Evolutionary conservation across 768 basidiomycete genomes (phyloP).

Genomic region (Hygrophorus russula): DNA sequence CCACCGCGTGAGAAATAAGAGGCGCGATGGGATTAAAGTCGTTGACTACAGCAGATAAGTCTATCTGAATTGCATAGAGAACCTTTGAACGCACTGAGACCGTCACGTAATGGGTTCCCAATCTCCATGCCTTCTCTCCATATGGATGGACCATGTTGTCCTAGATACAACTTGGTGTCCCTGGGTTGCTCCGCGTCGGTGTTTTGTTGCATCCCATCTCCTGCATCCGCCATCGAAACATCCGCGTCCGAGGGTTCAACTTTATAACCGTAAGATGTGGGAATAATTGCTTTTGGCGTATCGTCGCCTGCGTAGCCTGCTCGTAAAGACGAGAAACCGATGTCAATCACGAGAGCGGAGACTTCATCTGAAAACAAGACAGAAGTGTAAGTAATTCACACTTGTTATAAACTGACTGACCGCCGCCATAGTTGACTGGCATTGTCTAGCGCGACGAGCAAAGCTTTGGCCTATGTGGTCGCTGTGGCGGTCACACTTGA

Average conservation of each 20-base stretch:
- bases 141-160: slow-evolving; percentile 79
- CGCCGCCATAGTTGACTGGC: slow-evolving; percentile 78
- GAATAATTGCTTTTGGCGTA: slow-evolving; percentile 83
- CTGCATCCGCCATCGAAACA: slow-evolving; percentile 39
- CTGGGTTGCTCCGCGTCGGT: slow-evolving; percentile 21
- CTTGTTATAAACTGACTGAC: slow-evolving; percentile 26
- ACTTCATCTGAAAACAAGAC: slow-evolving; percentile 64
- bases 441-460: slow-evolving; percentile 22
- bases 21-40: slow-evolving; percentile 70
- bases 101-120: slow-evolving; percentile 71
- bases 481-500: no score
- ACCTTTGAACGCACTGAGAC: slow-evolving; percentile 51
- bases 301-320: slow-evolving; percentile 98
- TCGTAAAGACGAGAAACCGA: slow-evolving; percentile 81
- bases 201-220: slow-evolving; percentile 21
- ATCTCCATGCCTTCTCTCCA: slow-evolving; percentile 91
- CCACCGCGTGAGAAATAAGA: slow-evolving; percentile 64
- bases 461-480: background rate
- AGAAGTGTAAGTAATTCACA: slow-evolving; percentile 1
- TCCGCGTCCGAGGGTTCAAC: slow-evolving; percentile 23
- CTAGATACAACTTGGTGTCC: slow-evolving; percentile 61
- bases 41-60: slow-evolving; percentile 30
- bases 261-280: slow-evolving; percentile 78
- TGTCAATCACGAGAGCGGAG: slow-evolving; percentile 92
- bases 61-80: background rate